Percentiles rank a stretch among this genome's conserved stretches.
phyloP scores from a whole-genome alignment of 2,329 filamentous ascomycete genomes.

The Malbranchea cinnamomea region DNA sequence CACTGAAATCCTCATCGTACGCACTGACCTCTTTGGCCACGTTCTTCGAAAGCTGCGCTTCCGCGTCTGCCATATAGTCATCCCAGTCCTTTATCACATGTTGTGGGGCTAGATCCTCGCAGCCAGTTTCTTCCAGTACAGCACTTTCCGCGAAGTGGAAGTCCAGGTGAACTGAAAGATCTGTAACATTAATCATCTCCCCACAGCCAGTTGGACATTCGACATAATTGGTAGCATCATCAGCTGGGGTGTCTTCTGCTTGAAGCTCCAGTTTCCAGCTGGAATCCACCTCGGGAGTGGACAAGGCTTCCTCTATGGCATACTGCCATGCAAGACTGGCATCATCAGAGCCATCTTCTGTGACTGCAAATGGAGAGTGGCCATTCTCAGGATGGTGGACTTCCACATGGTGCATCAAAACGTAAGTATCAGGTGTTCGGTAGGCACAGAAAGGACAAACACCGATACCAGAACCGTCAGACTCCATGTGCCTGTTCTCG shows the following conservation, averaged over 20 bases:
- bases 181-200: conserved; percentile 38
- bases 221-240: conserved; percentile 23
- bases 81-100: not conserved
- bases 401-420: conserved; percentile 31
- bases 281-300: conserved; percentile 9
- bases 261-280: too few relatives aligned
- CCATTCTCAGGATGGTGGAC: conserved; percentile 28
- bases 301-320: conserved; percentile 1
- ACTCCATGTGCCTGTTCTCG: conserved; percentile 5
- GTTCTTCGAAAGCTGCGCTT: conserved; percentile 16
- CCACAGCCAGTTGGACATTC: conserved; percentile 46
- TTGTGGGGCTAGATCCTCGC: conserved; percentile 3
- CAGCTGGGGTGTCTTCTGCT: not conserved
- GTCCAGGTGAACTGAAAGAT: conserved; percentile 45
- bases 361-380: conserved; percentile 14
- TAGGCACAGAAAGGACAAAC: conserved; percentile 34
- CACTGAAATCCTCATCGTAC: too few relatives aligned
- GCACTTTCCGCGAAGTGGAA: conserved; percentile 39
- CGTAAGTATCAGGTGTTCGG: conserved; percentile 23
- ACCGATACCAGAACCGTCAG: conserved; percentile 9
- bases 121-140: conserved; percentile 25
- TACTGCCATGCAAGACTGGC: too few relatives aligned
- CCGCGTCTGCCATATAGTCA: conserved; percentile 10
- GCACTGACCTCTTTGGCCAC: conserved; percentile 7
- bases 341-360: conserved; percentile 8